phyloP scores from a whole-genome alignment of 306 rosid genomes.

The Malus sylvestris region DNA sequence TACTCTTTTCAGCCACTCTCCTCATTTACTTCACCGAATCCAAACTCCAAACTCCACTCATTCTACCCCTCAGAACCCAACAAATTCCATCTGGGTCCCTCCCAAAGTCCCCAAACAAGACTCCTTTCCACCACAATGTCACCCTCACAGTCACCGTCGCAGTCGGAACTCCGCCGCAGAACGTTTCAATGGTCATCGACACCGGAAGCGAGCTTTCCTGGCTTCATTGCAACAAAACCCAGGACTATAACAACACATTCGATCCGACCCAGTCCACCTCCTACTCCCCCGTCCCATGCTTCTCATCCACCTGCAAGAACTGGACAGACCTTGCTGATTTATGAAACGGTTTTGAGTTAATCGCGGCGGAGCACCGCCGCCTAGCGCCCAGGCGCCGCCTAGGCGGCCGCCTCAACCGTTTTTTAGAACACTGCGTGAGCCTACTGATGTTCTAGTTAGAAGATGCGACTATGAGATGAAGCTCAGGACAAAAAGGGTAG shows the following conservation, averaged over 20 bases:
- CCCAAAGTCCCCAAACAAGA: slow-evolving; percentile 59
- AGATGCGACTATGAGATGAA: no score
- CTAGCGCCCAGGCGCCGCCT: no score
- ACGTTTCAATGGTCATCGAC: slow-evolving; percentile 71
- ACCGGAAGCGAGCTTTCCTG: slow-evolving; percentile 92
- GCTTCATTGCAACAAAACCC: slow-evolving; percentile 56
- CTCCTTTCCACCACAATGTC: slow-evolving; percentile 67
- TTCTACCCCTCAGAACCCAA: slow-evolving; percentile 67
- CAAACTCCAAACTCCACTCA: slow-evolving; percentile 2
- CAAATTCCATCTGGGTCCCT: slow-evolving; percentile 46
- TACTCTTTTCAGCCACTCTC: slow-evolving; percentile 12
- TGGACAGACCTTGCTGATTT: slow-evolving; percentile 41
- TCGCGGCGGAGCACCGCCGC: no score
- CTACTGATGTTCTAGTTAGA: no score
- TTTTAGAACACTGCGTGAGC: no score
- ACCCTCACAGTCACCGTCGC: slow-evolving; percentile 60
- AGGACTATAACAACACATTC: slow-evolving; percentile 11
- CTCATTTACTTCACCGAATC: not conserved
- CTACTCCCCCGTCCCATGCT: slow-evolving; percentile 49
- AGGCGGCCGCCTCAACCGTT: no score
- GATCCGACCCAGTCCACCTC: slow-evolving; percentile 50
- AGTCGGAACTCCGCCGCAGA: slow-evolving; percentile 81
- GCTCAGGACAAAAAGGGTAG: no score
- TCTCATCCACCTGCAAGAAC: slow-evolving; percentile 60
- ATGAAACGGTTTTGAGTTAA: no score